phyloP scores from a whole-genome alignment of 768 basidiomycete species.

The Paxillus rubicundulus region DNA sequence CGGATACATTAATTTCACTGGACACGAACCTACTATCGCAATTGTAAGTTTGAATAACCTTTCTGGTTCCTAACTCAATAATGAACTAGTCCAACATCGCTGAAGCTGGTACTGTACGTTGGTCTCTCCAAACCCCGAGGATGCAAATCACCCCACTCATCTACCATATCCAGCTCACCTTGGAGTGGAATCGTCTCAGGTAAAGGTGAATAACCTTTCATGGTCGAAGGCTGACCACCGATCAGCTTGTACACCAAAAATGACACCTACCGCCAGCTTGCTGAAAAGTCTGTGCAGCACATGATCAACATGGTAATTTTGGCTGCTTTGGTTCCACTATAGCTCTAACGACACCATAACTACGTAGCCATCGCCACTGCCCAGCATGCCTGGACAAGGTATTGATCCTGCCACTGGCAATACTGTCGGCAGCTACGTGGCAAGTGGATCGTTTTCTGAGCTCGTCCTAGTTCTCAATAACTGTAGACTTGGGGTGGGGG shows the following conservation, averaged over 20 bases:
- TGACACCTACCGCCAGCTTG: constrained; percentile 56
- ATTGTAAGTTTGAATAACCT: constrained; percentile 26
- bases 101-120: constrained; percentile 44
- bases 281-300: constrained; percentile 48
- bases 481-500: constrained; percentile 66
- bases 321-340: constrained; percentile 7
- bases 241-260: constrained; percentile 51
- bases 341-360: not conserved
- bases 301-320: constrained; percentile 43
- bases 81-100: constrained; percentile 42
- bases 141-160: not conserved
- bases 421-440: constrained; percentile 55
- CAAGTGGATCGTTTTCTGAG: constrained; percentile 24
- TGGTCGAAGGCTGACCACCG: not conserved
- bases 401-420: constrained; percentile 54
- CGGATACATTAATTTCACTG: constrained; percentile 36
- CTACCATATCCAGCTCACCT: constrained; percentile 39
- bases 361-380: constrained; percentile 18
- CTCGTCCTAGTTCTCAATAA: not conserved
- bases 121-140: not conserved
- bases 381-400: constrained; percentile 55
- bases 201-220: not conserved
- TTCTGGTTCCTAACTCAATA: not conserved
- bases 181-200: constrained; percentile 59
- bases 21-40: constrained; percentile 27